Percentiles rank a stretch among this genome's conserved stretches.
phyloP scores from a whole-genome alignment of 2,329 filamentous ascomycete genomes.

The Tricladium varicosporioides region DNA sequence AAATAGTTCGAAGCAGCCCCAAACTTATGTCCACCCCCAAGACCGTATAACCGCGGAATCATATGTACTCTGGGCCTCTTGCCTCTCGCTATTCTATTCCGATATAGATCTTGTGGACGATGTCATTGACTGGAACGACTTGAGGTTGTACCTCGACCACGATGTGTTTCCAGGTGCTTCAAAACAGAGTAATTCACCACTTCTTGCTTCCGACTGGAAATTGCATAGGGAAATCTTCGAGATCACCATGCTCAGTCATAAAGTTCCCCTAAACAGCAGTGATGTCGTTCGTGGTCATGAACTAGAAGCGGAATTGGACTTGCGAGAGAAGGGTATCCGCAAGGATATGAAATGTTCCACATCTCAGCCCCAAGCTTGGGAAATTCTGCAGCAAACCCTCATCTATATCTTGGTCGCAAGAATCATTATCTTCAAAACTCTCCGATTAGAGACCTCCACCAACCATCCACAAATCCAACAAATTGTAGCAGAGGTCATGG shows the following conservation, averaged over 20 bases:
- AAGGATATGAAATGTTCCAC: background rate
- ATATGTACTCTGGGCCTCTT: background rate
- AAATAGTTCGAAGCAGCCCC: background rate
- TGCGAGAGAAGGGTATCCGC: background rate
- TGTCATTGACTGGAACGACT: constrained; percentile 2
- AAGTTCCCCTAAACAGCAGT: background rate
- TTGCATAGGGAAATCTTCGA: constrained; percentile 5
- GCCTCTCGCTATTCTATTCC: constrained; percentile 1
- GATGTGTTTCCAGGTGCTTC: constrained; percentile 2
- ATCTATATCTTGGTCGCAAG: background rate
- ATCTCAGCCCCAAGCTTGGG: background rate
- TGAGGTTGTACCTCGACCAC: constrained; percentile 2
- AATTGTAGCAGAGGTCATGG: constrained; percentile 2
- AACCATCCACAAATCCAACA: background rate
- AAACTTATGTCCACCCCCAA: background rate
- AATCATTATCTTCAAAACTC: constrained; percentile 2
- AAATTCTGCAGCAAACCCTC: constrained; percentile 4
- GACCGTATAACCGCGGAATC: constrained; percentile 1
- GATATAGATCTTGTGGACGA: background rate
- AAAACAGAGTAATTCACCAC: constrained; percentile 1
- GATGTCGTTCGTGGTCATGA: background rate
- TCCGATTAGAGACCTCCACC: background rate
- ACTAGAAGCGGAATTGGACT: background rate
- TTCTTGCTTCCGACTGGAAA: constrained; percentile 6
- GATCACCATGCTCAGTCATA: background rate